phyloP scores from a whole-genome alignment of 2,329 filamentous ascomycete species.

The Dactylellina parvicollis region DNA sequence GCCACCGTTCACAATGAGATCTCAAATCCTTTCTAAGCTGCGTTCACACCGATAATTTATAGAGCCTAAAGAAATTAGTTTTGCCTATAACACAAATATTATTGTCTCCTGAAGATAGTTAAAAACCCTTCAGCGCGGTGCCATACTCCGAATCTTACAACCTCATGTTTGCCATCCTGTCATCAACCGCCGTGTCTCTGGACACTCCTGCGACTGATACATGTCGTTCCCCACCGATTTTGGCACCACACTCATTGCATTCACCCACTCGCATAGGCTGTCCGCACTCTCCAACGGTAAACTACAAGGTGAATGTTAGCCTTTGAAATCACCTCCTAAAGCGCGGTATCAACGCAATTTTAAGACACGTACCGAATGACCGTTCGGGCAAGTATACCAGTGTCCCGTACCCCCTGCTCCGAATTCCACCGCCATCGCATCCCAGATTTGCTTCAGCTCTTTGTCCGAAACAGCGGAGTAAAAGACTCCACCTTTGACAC shows the following conservation, averaged over 20 bases:
- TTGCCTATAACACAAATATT: no score
- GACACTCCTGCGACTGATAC: slow-evolving; percentile 12
- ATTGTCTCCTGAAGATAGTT: no score
- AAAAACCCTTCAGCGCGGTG: no score
- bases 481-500: slow-evolving; percentile 64
- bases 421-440: slow-evolving; percentile 66
- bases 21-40: no score
- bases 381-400: slow-evolving; percentile 70
- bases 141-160: no score
- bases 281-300: slow-evolving; percentile 39
- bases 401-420: slow-evolving; percentile 68
- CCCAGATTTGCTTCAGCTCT: slow-evolving; percentile 66
- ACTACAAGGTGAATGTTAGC: background rate
- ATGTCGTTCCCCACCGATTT: slow-evolving; percentile 26
- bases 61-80: no score
- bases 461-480: slow-evolving; percentile 65
- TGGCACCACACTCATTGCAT: slow-evolving; percentile 40
- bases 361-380: slow-evolving; percentile 62
- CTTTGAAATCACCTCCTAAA: background rate
- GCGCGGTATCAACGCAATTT: background rate
- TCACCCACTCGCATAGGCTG: slow-evolving; percentile 16
- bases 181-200: background rate
- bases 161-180: slow-evolving; percentile 9
- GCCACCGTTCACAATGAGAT: no score
- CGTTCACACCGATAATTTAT: no score